Conservation (phyloP, 1,284 basidiomycete genomes). For the Cyathus pygmaeus region DNA sequence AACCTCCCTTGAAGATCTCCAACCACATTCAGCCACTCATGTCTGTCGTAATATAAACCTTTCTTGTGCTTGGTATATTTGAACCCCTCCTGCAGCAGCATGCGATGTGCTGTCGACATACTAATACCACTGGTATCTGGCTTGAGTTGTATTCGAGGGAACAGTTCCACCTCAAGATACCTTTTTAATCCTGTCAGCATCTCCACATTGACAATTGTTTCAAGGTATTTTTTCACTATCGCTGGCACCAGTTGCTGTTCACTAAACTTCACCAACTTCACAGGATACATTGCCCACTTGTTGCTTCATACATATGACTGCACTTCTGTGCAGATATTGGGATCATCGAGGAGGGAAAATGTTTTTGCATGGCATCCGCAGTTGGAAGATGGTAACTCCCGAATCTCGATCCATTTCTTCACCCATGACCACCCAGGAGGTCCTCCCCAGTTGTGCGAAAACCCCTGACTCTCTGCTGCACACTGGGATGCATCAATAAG, state of each 20-base stretch:
- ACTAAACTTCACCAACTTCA: slow-evolving; percentile 36
- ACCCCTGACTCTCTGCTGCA: slow-evolving; percentile 40
- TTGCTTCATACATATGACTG: slow-evolving; percentile 31
- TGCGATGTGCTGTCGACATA: slow-evolving; percentile 29
- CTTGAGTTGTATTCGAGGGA: slow-evolving; percentile 45
- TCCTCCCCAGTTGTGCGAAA: slow-evolving; percentile 35
- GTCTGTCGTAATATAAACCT: slow-evolving; percentile 36
- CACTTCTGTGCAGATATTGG: slow-evolving; percentile 30
- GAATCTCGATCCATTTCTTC: slow-evolving; percentile 28
- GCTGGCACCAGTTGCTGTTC: slow-evolving; percentile 32
- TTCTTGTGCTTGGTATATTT: slow-evolving; percentile 37
- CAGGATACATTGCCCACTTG: slow-evolving; percentile 39
- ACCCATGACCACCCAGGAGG: slow-evolving; percentile 37
- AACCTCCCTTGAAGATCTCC: slow-evolving; percentile 26
- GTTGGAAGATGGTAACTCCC: slow-evolving; percentile 36
- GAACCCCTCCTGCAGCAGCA: slow-evolving; percentile 41
- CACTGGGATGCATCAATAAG: slow-evolving; percentile 35
- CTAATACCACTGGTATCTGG: slow-evolving; percentile 29
- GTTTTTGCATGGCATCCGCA: slow-evolving; percentile 40
- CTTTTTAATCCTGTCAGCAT: slow-evolving; percentile 47
- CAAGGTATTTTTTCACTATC: slow-evolving; percentile 36
- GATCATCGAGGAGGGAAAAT: slow-evolving; percentile 39
- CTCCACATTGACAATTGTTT: slow-evolving; percentile 34
- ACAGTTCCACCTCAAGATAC: slow-evolving; percentile 47
- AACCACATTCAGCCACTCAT: slow-evolving; percentile 34